These are phyloP conservation scores for Saturnispora galanensis DNA, from an alignment of 805 yeast genomes.

Conservation along the genomic window DNA sequence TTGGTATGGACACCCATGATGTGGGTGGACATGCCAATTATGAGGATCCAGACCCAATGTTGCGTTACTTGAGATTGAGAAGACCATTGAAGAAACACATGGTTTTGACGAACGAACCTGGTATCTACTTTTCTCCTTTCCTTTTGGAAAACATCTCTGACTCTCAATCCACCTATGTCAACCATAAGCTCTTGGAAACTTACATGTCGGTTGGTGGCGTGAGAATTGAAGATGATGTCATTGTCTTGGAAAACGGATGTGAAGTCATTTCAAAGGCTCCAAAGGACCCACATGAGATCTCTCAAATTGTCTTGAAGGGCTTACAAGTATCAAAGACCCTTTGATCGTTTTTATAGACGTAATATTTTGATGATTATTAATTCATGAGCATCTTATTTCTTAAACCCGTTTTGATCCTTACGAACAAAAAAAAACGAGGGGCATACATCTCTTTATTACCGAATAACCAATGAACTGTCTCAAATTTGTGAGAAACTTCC, in stretches of 20 bases:
- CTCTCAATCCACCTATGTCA: conserved; percentile 46
- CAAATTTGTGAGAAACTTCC: conserved; percentile 7
- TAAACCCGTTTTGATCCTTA: conserved; percentile 3
- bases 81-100: conserved; percentile 62
- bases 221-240: conserved; percentile 87
- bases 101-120: conserved; percentile 95
- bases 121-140: conserved; percentile 81
- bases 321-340: conserved; percentile 21
- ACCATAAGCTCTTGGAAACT: conserved; percentile 55
- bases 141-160: conserved; percentile 41
- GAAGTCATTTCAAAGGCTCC: conserved; percentile 80
- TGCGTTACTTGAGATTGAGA: conserved; percentile 71
- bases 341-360: not conserved
- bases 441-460: no score
- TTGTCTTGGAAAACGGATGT: conserved; percentile 65
- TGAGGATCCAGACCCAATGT: conserved; percentile 69
- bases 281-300: conserved; percentile 75
- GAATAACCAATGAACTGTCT: conserved; percentile 3
- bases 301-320: conserved; percentile 66
- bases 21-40: conserved; percentile 86
- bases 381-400: not conserved
- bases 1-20: conserved; percentile 95
- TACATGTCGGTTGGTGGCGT: conserved; percentile 95
- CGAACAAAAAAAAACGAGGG: no score
- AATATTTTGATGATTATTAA: not conserved